Evolutionary conservation across 2,329 filamentous ascomycete genomes (phyloP).

Genomic region (Acarospora socialis): DNA sequence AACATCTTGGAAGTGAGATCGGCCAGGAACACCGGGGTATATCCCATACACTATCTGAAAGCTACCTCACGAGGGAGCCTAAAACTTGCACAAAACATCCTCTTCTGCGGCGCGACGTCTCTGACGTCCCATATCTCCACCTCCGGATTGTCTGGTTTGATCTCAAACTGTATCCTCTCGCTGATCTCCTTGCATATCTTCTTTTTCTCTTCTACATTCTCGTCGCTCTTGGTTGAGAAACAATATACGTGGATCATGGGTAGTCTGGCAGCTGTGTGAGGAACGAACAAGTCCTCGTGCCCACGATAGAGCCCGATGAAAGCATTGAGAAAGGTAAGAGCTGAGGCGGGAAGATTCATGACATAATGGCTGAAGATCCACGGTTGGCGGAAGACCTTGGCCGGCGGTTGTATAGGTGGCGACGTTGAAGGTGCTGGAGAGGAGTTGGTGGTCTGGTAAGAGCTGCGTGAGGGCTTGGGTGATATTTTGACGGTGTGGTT

Average conservation of each 20-base stretch:
- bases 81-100: conserved; percentile 94
- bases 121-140: conserved; percentile 52
- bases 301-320: conserved; percentile 73
- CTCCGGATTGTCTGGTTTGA: conserved; percentile 39
- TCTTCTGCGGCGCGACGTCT: conserved; percentile 82
- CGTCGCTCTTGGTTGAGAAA: conserved; percentile 71
- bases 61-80: conserved; percentile 70
- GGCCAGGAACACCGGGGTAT: too few species aligned
- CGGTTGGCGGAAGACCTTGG: conserved; percentile 42
- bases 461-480: conserved; percentile 24
- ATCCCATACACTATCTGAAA: conserved; percentile 51
- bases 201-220: conserved; percentile 44
- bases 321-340: conserved; percentile 64
- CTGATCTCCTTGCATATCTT: conserved; percentile 56
- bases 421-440: conserved; percentile 17
- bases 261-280: conserved; percentile 44
- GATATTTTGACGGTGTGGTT: conserved; percentile 41
- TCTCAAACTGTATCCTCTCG: conserved; percentile 42
- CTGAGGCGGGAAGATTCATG: conserved; percentile 91
- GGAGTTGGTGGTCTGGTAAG: too few species aligned
- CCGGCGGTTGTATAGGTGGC: conserved; percentile 7
- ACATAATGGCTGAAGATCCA: conserved; percentile 80
- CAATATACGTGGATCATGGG: conserved; percentile 90
- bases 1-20: too few species aligned
- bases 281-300: conserved; percentile 49